These are phyloP conservation scores for Azolla pinnata DNA, from an alignment of 75 land plant species.

Conservation along the genomic window DNA sequence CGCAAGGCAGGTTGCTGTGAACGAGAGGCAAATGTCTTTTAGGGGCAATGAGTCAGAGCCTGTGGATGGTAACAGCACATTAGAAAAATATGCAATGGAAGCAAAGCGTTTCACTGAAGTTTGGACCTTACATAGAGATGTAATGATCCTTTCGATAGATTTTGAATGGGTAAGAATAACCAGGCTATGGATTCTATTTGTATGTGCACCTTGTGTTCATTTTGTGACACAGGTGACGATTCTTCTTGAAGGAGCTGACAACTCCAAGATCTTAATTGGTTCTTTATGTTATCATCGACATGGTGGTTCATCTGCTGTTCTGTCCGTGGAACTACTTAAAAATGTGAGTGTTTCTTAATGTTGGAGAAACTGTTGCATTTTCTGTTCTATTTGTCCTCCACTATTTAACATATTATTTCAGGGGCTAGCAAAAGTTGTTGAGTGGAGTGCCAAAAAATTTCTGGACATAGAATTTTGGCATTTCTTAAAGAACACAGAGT, in stretches of 20 bases:
- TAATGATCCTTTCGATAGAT: conserved; percentile 32
- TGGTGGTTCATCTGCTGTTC: conserved; percentile 75
- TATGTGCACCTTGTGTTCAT: not conserved
- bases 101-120: conserved; percentile 92
- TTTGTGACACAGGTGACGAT: conserved; percentile 58
- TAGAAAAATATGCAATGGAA: conserved; percentile 65
- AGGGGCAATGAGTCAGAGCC: conserved; percentile 46
- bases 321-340: conserved; percentile 81
- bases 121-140: conserved; percentile 80
- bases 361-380: too few relatives aligned
- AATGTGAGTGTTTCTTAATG: too few relatives aligned
- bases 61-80: conserved; percentile 25
- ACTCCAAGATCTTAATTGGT: conserved; percentile 76
- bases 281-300: conserved; percentile 78
- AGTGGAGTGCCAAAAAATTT: conserved; percentile 97
- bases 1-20: conserved; percentile 60
- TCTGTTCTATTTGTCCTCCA: not conserved
- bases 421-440: conserved; percentile 93
- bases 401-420: conserved; percentile 12
- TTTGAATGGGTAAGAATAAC: too few relatives aligned
- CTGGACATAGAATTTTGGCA: conserved; percentile 82
- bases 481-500: conserved; percentile 68
- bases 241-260: conserved; percentile 87
- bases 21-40: conserved; percentile 17
- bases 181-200: not conserved